Percentiles rank a stretch among this genome's conserved stretches.
Evolutionary conservation across 108 stramenopile genomes (phyloP).

Genomic region (Conticribra weissflogii): DNA sequence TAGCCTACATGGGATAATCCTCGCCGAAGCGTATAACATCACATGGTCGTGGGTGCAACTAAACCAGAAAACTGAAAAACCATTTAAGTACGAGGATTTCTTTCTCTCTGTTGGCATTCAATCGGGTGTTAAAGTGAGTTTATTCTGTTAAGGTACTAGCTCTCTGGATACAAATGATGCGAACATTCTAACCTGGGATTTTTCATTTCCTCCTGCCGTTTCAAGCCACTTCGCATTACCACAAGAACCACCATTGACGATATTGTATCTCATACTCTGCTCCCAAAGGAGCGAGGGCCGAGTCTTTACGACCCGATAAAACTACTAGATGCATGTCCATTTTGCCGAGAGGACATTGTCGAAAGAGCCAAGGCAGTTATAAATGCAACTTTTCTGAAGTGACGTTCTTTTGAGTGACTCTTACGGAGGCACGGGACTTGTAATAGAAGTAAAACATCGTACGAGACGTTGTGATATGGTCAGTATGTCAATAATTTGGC

Average conservation of each 20-base stretch:
- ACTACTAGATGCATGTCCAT: constrained; percentile 19
- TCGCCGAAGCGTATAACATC: constrained; percentile 19
- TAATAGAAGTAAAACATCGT: no score
- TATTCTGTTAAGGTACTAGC: neutral
- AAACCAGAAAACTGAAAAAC: neutral
- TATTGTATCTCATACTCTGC: constrained; percentile 1
- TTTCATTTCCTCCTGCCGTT: neutral
- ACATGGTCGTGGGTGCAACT: constrained; percentile 17
- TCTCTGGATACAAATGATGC: no score
- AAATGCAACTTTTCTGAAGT: no score
- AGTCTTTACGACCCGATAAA: constrained; percentile 15
- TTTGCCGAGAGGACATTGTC: constrained; percentile 12
- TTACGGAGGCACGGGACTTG: no score
- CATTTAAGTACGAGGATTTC: constrained; percentile 17
- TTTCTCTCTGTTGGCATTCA: constrained; percentile 16
- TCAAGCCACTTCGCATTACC: constrained; percentile 6
- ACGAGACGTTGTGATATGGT: no score
- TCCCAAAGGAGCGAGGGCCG: constrained; percentile 13
- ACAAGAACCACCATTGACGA: neutral
- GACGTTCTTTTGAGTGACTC: no score
- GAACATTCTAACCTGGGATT: neutral
- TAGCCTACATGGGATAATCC: constrained; percentile 19
- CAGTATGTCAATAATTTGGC: no score
- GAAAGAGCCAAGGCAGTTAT: neutral
- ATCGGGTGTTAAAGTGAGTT: constrained; percentile 5